A percentile compares a stretch with the other conserved stretches of the same genome.
Conservation (phyloP, 2,329 filamentous ascomycete genomes). For the Pezizomycotina sp. region DNA sequence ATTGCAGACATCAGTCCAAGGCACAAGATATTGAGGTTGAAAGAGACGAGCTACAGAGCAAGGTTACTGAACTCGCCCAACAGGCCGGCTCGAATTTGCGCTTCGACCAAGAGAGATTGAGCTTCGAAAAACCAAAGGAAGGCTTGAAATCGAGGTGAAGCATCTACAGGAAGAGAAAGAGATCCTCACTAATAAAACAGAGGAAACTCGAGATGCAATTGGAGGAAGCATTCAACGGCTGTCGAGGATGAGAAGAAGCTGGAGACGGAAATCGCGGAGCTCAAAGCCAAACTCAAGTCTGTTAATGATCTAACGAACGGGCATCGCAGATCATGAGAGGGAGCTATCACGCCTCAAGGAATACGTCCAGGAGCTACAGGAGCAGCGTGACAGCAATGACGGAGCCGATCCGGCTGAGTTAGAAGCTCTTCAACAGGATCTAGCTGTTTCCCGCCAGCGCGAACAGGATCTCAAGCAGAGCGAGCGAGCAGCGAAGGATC, state of each 20-base stretch:
- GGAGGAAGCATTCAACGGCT: conserved; percentile 49
- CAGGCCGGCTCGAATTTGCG: conserved; percentile 37
- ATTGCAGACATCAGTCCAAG: conserved; percentile 41
- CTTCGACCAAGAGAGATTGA: conserved; percentile 53
- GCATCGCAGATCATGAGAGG: conserved; percentile 42
- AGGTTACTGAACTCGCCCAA: conserved; percentile 40
- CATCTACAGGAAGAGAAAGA: conserved; percentile 49
- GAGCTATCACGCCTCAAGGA: conserved; percentile 50
- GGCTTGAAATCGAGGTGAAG: conserved; percentile 50
- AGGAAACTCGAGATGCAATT: conserved; percentile 46
- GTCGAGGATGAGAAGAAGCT: conserved; percentile 49
- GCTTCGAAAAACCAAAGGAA: conserved; percentile 48
- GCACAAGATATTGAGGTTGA: conserved; percentile 46
- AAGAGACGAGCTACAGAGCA: conserved; percentile 47
- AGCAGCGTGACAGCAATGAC: too few relatives aligned
- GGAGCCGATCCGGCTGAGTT: conserved; percentile 37
- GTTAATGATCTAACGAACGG: conserved; percentile 36
- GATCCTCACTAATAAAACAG: conserved; percentile 39
- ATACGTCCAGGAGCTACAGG: conserved; percentile 40
- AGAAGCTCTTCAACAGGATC: conserved; percentile 44
- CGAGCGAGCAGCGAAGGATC: conserved; percentile 47
- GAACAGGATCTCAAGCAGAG: conserved; percentile 49
- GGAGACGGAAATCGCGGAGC: conserved; percentile 38
- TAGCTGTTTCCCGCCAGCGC: conserved; percentile 47
- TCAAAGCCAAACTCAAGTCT: conserved; percentile 34